Base-by-base conservation (phyloP, 768 basidiomycete genomes). In the Boletales sp. region DNA sequence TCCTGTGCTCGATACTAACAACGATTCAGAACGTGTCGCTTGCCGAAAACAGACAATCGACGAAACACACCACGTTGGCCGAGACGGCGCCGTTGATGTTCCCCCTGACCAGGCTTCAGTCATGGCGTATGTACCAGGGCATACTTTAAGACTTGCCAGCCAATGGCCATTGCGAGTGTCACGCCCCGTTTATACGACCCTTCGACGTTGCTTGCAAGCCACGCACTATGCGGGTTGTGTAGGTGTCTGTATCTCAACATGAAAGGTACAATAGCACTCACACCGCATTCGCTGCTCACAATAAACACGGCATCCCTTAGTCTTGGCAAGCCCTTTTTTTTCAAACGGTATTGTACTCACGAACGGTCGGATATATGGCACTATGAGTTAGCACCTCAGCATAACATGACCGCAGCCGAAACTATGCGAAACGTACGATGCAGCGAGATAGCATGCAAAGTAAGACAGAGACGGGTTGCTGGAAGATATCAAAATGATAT, bases 151-250 rank as follows among this genome's bases (percentile, higher is more conserved):
- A 46, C 62, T 50, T 36, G 69, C 64, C 68, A 79, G 39, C 85
- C 84, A 52, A 87, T 85, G 4, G 83, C 81, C 77, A 87, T 81
- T 2, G 79, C 86, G 4, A 89, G 72, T 2, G 81, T 81, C 11
- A 84, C 80, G 43, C 80, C 79, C 9, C 87, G 81, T 64, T 88
- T 88, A 62, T 86, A 88, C 4, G 83, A 74, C 0, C 87, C 86
- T 61, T 89, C 87, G 36, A 82, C 74, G 51, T 87, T 88, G 46
- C 82, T 77, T 15, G 82, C 81, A 15, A 86, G 78, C 86, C 86
- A 90, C 29, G 86, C 82, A 5, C 83, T 81, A 40, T 40, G 50
- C 54, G 64, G 17, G 42, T 27, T 11, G 27, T 27, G 29, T 50
- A 12, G 27, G 35, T 15, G 15, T 35, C 29, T 13, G 14, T 8